Evolutionary conservation across 306 rosid species (phyloP), one percentile per base, ranked within the genome.

Genomic region (Trichosanthes truncata): DNA sequence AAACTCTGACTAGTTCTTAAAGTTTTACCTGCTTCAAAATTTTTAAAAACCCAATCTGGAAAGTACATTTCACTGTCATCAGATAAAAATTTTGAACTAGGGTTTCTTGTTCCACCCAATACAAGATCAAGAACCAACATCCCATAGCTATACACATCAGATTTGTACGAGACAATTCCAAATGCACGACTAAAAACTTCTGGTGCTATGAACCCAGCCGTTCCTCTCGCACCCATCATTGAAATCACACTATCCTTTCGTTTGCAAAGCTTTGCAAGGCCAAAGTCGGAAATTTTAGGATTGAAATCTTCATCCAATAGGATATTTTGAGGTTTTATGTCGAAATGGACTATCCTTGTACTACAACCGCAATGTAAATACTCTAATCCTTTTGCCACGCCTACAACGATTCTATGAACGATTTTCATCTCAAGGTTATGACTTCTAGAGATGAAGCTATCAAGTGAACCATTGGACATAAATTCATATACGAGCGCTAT

Each of bases 211-310:
- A 31, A 66, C 4, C 73, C 73, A 7, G 1, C 25, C 3, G 73
- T 66, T 0, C 73, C 73, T 35, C 73, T 66, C 0, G 73, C 7
- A 2, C 45, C 46, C 73, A 38, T 5, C 25, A 35, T 66, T 35
- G 46, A 66, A 31, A 66, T 26, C 4, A 33, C 1, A 12, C 75
- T 78, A 0, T 78, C 48, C 4, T 62, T 45, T 20, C 57, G 31
- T 45, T 63, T 65, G 14, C 75, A 78, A 3, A 78, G 21, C 38
- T 78, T 78, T 2, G 75, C 74, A 5, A 78, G 81, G 21, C 75
- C 81, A 48, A 78, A 78, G 31, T 78, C 75, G 1, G 75, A 78
- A 18, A 78, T 63, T 78, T 78, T 78, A 4, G 75, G 81, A 5
- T 1, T 14, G 9, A 63, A 78, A 33, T 78, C 49, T 6, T 78